Percentiles rank a stretch among this genome's conserved stretches.
Conservation (phyloP, 2,329 filamentous ascomycete genomes). For the Neopestalotiopsis rosae region DNA sequence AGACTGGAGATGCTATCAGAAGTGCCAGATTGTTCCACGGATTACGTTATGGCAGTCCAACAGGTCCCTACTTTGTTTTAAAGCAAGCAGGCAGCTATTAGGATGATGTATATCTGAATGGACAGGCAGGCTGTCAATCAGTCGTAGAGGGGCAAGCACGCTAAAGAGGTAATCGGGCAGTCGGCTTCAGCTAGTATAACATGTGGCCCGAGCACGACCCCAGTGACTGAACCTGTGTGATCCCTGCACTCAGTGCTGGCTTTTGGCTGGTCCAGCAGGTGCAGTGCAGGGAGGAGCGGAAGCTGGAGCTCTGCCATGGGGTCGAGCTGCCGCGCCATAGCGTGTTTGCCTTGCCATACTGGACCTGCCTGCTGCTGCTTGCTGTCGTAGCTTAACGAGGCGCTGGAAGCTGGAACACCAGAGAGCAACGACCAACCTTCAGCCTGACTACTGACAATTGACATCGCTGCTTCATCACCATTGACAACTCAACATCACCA, state of each 20-base stretch:
- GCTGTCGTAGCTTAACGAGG: slow-evolving; percentile 31
- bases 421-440: slow-evolving; percentile 26
- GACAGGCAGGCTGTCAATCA: neutral
- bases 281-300: neutral
- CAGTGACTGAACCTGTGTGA: neutral
- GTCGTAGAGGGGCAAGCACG: slow-evolving; percentile 9
- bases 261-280: no score
- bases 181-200: neutral
- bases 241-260: slow-evolving; percentile 10
- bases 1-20: neutral
- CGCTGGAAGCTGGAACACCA: slow-evolving; percentile 18
- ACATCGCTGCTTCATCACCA: slow-evolving; percentile 14
- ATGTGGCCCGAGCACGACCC: slow-evolving; percentile 10
- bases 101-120: slow-evolving; percentile 5
- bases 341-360: slow-evolving; percentile 45
- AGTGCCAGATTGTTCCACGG: slow-evolving; percentile 10
- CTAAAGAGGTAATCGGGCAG: neutral
- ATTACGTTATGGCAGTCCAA: slow-evolving; percentile 12
- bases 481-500: neutral
- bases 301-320: neutral
- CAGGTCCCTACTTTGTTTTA: neutral
- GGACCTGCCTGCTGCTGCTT: slow-evolving; percentile 12
- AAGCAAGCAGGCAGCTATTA: neutral
- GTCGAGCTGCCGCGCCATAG: slow-evolving; percentile 42
- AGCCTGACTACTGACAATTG: slow-evolving; percentile 13